Evolutionary conservation across 768 basidiomycete genomes (phyloP).

Genomic region (Auricularia sp.): DNA sequence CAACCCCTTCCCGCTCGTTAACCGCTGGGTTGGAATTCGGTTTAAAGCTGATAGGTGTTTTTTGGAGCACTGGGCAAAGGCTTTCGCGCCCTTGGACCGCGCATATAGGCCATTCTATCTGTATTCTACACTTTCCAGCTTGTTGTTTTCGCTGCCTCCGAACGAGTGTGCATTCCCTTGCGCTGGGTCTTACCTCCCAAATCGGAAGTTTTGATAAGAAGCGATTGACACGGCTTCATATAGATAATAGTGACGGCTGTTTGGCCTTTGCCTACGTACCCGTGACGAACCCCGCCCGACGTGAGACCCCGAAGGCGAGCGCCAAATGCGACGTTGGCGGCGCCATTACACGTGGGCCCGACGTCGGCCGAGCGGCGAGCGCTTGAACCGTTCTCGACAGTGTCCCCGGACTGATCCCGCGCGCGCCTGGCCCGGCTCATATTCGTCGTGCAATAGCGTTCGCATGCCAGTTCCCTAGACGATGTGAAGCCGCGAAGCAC

Average conservation of each 20-base stretch:
- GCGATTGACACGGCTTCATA: constrained; percentile 1
- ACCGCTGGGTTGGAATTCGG: background rate
- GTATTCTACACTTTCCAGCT: background rate
- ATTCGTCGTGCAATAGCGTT: background rate
- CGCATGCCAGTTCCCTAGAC: background rate
- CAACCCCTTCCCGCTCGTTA: background rate
- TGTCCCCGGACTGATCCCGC: background rate
- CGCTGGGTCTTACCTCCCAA: background rate
- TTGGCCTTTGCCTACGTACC: background rate
- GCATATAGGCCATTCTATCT: background rate
- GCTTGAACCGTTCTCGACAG: background rate
- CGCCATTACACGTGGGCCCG: too few relatives aligned
- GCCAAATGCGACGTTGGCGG: background rate
- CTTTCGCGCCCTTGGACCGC: background rate
- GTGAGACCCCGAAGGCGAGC: background rate
- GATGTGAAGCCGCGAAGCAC: background rate
- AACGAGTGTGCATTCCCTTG: background rate
- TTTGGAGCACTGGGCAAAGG: background rate
- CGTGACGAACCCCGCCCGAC: background rate
- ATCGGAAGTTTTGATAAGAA: background rate
- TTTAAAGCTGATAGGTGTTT: background rate
- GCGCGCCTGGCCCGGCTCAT: background rate
- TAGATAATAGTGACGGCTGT: background rate
- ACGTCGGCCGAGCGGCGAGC: background rate
- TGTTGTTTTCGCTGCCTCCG: background rate